Conservation (phyloP, 2,329 filamentous ascomycete species). For the Penicillium fuscoglaucum region DNA sequence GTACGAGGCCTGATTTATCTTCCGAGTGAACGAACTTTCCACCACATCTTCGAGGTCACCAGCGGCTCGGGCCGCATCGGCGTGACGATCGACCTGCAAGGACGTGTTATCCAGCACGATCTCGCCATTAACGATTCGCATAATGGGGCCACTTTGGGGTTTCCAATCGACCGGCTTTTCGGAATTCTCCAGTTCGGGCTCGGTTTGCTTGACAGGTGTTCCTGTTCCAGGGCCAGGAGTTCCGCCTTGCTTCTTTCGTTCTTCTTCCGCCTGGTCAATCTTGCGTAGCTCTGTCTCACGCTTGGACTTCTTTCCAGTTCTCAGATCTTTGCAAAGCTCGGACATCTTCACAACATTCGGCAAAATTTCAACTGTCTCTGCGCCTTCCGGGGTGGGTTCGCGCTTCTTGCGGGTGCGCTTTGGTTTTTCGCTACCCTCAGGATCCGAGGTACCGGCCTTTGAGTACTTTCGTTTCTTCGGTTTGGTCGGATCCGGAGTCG, state of each 20-base stretch:
- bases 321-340: slow-evolving; percentile 55
- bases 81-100: slow-evolving; percentile 57
- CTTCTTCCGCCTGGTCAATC: slow-evolving; percentile 58
- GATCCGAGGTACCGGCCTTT: slow-evolving; percentile 26
- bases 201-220: slow-evolving; percentile 30
- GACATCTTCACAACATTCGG: slow-evolving; percentile 58
- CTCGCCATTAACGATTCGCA: slow-evolving; percentile 58
- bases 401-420: slow-evolving; percentile 38
- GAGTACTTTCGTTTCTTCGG: slow-evolving; percentile 29
- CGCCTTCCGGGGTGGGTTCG: slow-evolving; percentile 49
- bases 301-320: slow-evolving; percentile 58
- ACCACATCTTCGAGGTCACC: slow-evolving; percentile 49
- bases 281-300: slow-evolving; percentile 58
- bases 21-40: slow-evolving; percentile 49
- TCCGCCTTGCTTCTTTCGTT: slow-evolving; percentile 42
- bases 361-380: slow-evolving; percentile 54
- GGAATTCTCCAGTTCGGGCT: slow-evolving; percentile 23
- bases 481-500: slow-evolving; percentile 27
- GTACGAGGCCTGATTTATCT: slow-evolving; percentile 49
- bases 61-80: slow-evolving; percentile 50
- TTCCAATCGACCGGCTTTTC: slow-evolving; percentile 26
- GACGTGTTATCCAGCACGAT: slow-evolving; percentile 56
- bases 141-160: slow-evolving; percentile 45
- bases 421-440: slow-evolving; percentile 20
- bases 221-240: slow-evolving; percentile 23